These are phyloP conservation scores for Phytophthora crassamura DNA, from an alignment of 352 stramenopile genomes.

Conservation along the genomic window DNA sequence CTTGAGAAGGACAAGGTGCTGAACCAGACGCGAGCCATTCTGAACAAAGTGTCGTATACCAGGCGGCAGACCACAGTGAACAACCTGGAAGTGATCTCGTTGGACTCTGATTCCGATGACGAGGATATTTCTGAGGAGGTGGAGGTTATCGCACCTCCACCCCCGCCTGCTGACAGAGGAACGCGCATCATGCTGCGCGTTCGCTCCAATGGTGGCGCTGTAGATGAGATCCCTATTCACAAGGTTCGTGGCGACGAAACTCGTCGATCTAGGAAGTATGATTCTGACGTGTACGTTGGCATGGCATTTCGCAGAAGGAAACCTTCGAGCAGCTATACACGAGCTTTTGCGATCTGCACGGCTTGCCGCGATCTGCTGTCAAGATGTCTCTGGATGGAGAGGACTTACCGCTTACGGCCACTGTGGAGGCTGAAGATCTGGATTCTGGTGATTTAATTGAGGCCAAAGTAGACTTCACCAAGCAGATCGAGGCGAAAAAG, in stretches of 20 bases:
- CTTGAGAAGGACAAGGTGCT: conserved; percentile 65
- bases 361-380: conserved; percentile 62
- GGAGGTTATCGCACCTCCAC: conserved; percentile 6
- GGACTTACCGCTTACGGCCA: conserved; percentile 33
- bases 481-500: conserved; percentile 52
- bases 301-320: conserved; percentile 50
- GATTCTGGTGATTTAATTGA: conserved; percentile 74
- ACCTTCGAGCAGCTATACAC: conserved; percentile 68
- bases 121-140: conserved; percentile 13
- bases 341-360: conserved; percentile 70
- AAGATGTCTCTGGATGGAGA: conserved; percentile 71
- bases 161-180: conserved; percentile 45
- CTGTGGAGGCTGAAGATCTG: conserved; percentile 46
- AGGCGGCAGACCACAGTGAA: conserved; percentile 30
- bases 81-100: conserved; percentile 53
- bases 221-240: conserved; percentile 65
- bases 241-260: conserved; percentile 39
- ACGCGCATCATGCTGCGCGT: conserved; percentile 60
- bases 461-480: conserved; percentile 75
- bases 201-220: conserved; percentile 61
- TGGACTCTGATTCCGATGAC: conserved; percentile 65
- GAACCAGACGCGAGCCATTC: conserved; percentile 66
- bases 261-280: neutral
- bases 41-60: conserved; percentile 44
- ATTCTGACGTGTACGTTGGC: neutral